Evolutionary conservation across 1,139 yeast species (phyloP), one percentile per base, ranked within the genome.

Genomic region (Yamadazyma triangularis): DNA sequence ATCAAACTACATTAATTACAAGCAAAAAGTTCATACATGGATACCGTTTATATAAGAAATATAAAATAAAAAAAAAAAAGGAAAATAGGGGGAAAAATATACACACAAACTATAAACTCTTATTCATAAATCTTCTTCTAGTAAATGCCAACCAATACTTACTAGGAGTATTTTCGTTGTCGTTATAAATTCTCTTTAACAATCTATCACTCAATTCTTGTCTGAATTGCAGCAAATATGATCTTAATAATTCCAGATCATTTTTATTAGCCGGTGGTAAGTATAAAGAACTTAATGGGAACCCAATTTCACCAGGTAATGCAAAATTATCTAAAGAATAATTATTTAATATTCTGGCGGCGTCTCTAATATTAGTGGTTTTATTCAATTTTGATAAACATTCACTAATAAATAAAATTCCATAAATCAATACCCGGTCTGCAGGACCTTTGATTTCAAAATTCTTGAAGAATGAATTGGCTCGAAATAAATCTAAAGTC

Each of bases 401-500:
- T 51, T 87, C 95, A 36, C 93, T 84, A 25, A 86, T 77, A 55
- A 78, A 91, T 39, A 93, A 66, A 38, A 91, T 91, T n/a, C 98
- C 99, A 55, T 91, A 91, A 49, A 93, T 89, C 40, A 91, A 69
- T n/a, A 91, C 74, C 45, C 99, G 73, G 58, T 91, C 99, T 3
- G 96, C 84, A 13, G 95, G 87, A 9, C 96, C 95, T 56, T 87
- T 87, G 62, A 91, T 88, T 62, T 93, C 98, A 58, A 91, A 93
- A 68, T 91, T 91, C 55, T 86, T 83, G 73, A 93, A 91, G 61
- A 91, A 89, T 6, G 96, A 85, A 59, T 91, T 91, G 49, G 97
- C 96, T 44, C 98, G 73, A 60, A 91, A 91, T 37, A 91, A 70
- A 58, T 91, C 98, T 37, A 91, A 64, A 18, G 81, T 73, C 58